A percentile compares a stretch with the other conserved stretches of the same genome.
Conservation (phyloP, 1,139 yeast genomes). For the Hansenula lynferdii region DNA sequence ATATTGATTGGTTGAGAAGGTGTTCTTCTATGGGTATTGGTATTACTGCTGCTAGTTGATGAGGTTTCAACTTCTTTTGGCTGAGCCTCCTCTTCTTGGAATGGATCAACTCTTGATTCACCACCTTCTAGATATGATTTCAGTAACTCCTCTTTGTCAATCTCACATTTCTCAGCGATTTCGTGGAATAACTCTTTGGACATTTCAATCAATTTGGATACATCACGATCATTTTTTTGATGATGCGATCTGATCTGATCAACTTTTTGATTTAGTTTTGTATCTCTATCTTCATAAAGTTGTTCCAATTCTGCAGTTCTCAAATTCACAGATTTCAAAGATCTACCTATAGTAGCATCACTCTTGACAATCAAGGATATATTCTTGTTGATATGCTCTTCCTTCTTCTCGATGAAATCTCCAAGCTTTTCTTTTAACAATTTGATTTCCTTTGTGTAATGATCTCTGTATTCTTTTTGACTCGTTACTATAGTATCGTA, state of each 20-base stretch:
- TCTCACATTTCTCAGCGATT: slow-evolving; percentile 8
- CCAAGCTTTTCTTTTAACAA: slow-evolving; percentile 30
- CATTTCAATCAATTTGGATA: slow-evolving; percentile 6
- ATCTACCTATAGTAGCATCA: slow-evolving; percentile 21
- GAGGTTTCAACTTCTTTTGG: neutral
- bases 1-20: slow-evolving; percentile 1
- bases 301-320: slow-evolving; percentile 18
- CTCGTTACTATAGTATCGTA: slow-evolving; percentile 57
- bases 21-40: neutral
- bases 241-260: slow-evolving; percentile 4
- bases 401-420: slow-evolving; percentile 34
- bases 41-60: neutral
- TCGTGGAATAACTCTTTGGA: slow-evolving; percentile 15
- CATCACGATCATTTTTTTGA: slow-evolving; percentile 5
- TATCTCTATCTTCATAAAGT: slow-evolving; percentile 12
- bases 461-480: slow-evolving; percentile 51
- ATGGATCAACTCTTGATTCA: neutral
- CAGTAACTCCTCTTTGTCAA: slow-evolving; percentile 12
- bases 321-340: slow-evolving; percentile 19
- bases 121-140: slow-evolving; percentile 7
- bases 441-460: slow-evolving; percentile 38
- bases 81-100: neutral
- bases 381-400: slow-evolving; percentile 19
- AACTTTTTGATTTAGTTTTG: slow-evolving; percentile 3
- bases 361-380: slow-evolving; percentile 20